Evolutionary conservation across 495 filamentous ascomycete genomes (phyloP).

Genomic region (Neurospora tetrasperma): DNA sequence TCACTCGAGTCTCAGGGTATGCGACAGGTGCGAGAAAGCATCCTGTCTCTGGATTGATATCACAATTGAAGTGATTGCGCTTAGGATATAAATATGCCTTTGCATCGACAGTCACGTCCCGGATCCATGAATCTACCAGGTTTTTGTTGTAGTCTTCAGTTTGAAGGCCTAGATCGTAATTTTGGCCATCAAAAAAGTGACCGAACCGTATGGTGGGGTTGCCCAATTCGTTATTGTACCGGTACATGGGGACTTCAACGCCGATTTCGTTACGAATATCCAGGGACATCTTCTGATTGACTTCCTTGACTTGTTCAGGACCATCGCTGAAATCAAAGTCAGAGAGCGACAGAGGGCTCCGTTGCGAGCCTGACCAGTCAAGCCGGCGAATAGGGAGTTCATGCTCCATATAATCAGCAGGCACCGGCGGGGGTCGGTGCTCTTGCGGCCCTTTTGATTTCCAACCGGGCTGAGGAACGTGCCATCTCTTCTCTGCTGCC

Average conservation of each 20-base stretch:
- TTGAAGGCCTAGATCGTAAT: slow-evolving; percentile 6
- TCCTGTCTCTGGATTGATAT: slow-evolving; percentile 25
- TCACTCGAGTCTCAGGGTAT: slow-evolving; percentile 13
- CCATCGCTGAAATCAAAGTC: slow-evolving; percentile 6
- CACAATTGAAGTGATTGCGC: slow-evolving; percentile 16
- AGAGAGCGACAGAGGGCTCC: slow-evolving; percentile 4
- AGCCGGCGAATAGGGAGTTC: slow-evolving; percentile 8
- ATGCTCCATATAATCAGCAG: slow-evolving; percentile 1
- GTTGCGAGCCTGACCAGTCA: slow-evolving; percentile 5
- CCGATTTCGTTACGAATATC: slow-evolving; percentile 16
- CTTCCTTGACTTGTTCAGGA: background rate
- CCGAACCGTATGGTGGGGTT: slow-evolving; percentile 5
- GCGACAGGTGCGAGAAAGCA: slow-evolving; percentile 16
- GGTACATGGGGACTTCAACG: slow-evolving; percentile 2
- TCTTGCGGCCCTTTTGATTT: background rate
- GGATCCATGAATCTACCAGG: slow-evolving; percentile 10
- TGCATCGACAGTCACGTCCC: slow-evolving; percentile 1
- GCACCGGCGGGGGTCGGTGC: background rate
- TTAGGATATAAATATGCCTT: slow-evolving; percentile 5
- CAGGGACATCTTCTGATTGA: background rate
- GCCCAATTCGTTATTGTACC: background rate
- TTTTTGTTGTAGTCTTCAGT: background rate
- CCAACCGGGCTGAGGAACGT: background rate
- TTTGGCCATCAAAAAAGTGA: background rate
- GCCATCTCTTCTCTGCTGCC: background rate